These are phyloP conservation scores for Citrus australasica DNA, from an alignment of 345 rosid genomes.

Conservation along the genomic window DNA sequence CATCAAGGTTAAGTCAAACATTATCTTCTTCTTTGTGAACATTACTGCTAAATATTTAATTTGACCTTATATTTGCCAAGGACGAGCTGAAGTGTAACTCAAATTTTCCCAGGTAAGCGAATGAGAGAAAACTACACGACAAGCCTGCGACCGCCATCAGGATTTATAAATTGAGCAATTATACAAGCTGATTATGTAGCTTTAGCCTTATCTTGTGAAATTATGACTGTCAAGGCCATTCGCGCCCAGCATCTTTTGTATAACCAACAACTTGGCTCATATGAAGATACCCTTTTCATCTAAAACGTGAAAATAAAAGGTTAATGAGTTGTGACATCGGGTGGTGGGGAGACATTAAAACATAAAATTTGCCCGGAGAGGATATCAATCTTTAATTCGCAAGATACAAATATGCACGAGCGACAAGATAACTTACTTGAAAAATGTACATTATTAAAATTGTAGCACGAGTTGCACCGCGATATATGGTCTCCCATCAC, in stretches of 20 bases:
- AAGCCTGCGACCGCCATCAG: no score
- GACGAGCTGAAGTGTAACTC: background rate
- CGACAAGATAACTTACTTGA: background rate
- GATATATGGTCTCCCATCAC: background rate
- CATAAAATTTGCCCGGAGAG: constrained; percentile 5
- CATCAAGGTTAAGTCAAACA: background rate
- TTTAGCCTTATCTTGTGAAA: background rate
- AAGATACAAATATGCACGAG: background rate
- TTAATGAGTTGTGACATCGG: background rate
- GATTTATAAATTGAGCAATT: background rate
- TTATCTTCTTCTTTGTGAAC: background rate
- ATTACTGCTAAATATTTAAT: background rate
- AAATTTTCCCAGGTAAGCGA: background rate
- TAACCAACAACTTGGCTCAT: background rate
- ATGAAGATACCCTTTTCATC: background rate
- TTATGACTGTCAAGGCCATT: background rate
- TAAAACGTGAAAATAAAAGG: background rate
- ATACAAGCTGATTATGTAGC: background rate
- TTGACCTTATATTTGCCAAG: background rate
- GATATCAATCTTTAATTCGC: background rate
- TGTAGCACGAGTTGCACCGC: background rate
- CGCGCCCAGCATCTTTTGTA: background rate
- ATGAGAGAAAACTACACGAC: background rate
- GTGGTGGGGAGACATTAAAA: constrained; percentile 20
- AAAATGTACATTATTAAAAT: background rate